Conservation (phyloP, 495 filamentous ascomycete genomes). For the Astrothelium subdiscretum region DNA sequence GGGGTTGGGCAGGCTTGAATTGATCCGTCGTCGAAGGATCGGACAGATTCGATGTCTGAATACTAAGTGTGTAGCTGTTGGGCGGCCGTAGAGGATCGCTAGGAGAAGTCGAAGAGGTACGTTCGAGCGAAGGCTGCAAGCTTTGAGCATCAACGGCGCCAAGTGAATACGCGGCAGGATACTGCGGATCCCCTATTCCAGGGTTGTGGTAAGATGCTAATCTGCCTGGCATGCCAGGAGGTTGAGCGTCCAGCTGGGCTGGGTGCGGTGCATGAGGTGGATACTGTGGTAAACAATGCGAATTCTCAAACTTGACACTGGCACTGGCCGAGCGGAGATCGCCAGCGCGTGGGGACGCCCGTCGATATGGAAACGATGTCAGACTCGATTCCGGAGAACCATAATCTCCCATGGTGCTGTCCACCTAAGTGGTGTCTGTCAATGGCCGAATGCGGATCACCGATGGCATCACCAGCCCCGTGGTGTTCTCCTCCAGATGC, state of each 20-base stretch:
- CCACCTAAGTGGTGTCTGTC: not conserved
- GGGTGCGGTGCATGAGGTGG: not conserved
- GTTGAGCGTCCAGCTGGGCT: not conserved
- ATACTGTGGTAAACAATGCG: not conserved
- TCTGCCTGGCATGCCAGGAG: not conserved
- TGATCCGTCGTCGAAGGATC: not conserved
- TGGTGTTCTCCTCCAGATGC: too few relatives aligned
- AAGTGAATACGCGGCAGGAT: not conserved
- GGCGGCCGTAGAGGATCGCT: not conserved
- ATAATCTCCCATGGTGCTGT: not conserved
- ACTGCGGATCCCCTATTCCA: not conserved
- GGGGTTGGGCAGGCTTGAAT: conserved; percentile 1
- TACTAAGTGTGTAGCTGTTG: not conserved
- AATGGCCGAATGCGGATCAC: not conserved
- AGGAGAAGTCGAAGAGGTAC: not conserved
- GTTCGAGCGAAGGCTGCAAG: not conserved
- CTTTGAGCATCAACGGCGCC: not conserved
- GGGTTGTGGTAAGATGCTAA: not conserved
- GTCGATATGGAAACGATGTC: conserved; percentile 1
- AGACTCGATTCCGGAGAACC: not conserved
- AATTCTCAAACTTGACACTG: not conserved
- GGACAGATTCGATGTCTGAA: not conserved
- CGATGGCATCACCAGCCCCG: not conserved
- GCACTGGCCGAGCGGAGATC: not conserved
- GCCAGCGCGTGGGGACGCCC: not conserved